Evolutionary conservation across 371 early-diverging fungal genomes (phyloP).

Genomic region (Syncephalastrum monosporum): DNA sequence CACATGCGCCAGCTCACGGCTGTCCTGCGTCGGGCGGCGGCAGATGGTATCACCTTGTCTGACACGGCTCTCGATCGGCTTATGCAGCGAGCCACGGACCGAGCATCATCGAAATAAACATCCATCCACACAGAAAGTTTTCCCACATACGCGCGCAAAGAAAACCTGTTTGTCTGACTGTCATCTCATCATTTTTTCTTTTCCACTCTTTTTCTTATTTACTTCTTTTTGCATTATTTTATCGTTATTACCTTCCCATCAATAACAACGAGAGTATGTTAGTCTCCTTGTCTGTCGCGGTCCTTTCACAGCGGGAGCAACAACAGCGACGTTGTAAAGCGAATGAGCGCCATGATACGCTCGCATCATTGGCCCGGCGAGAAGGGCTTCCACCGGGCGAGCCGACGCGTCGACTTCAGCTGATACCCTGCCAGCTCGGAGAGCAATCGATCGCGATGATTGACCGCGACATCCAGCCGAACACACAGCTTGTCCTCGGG

Average conservation of each 20-base stretch:
- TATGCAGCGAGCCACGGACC: slow-evolving; percentile 5
- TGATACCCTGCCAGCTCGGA: too few species aligned
- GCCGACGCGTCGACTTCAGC: too few species aligned
- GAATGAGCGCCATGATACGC: slow-evolving; percentile 22
- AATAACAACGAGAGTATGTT: neutral
- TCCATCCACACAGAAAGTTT: neutral
- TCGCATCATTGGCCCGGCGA: slow-evolving; percentile 45
- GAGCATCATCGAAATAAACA: slow-evolving; percentile 6
- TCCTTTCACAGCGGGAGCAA: neutral
- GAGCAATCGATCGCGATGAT: slow-evolving; percentile 54
- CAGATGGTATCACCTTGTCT: slow-evolving; percentile 34
- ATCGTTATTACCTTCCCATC: slow-evolving; percentile 1
- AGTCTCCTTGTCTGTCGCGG: slow-evolving; percentile 3
- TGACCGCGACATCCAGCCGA: slow-evolving; percentile 67
- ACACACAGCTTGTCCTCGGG: slow-evolving; percentile 64
- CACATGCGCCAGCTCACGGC: slow-evolving; percentile 32
- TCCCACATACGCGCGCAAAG: neutral
- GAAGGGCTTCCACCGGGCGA: too few species aligned
- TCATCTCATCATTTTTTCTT: neutral
- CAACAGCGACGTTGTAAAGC: neutral
- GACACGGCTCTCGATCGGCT: slow-evolving; percentile 30
- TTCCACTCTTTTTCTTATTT: slow-evolving; percentile 4
- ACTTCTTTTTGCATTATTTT: slow-evolving; percentile 2
- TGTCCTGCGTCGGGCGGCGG: slow-evolving; percentile 29
- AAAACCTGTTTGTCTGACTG: slow-evolving; percentile 4